phyloP scores from a whole-genome alignment of 2,329 filamentous ascomycete genomes.

The Aspergillus eucalypticola region DNA sequence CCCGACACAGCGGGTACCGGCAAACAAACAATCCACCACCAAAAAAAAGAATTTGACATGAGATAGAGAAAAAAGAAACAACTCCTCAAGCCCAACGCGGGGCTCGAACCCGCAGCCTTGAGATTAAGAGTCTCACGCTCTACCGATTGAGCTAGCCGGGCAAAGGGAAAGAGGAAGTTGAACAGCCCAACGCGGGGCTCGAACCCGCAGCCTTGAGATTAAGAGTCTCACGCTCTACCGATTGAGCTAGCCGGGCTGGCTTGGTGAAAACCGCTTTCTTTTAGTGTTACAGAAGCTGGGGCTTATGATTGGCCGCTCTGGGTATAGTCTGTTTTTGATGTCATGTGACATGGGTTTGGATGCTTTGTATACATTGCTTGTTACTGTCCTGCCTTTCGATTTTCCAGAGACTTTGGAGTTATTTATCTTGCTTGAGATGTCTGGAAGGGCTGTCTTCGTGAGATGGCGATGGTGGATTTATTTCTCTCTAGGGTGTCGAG shows the following conservation, averaged over 20 bases:
- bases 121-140: conserved; percentile 52
- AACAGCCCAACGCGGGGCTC: conserved; percentile 42
- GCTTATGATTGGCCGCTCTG: neutral
- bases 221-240: conserved; percentile 54
- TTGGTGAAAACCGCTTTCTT: neutral
- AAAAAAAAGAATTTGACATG: neutral
- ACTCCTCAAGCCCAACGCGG: conserved; percentile 18
- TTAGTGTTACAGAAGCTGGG: neutral
- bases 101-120: conserved; percentile 45
- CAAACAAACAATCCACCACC: too few relatives aligned
- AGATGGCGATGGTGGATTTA: neutral
- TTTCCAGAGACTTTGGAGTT: too few relatives aligned
- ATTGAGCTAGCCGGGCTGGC: conserved; percentile 52
- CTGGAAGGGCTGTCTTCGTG: neutral
- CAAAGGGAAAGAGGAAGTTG: conserved; percentile 13
- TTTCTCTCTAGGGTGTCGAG: too few relatives aligned
- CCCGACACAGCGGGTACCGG: too few relatives aligned
- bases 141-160: conserved; percentile 55
- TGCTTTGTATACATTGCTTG: neutral
- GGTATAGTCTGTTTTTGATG: neutral
- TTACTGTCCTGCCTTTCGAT: neutral
- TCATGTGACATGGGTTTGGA: neutral
- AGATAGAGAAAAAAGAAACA: too few relatives aligned
- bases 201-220: conserved; percentile 46
- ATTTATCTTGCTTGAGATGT: too few relatives aligned